Evolutionary conservation across 1,284 basidiomycete species (phyloP).

Genomic region (Cryptococcus sp.): DNA sequence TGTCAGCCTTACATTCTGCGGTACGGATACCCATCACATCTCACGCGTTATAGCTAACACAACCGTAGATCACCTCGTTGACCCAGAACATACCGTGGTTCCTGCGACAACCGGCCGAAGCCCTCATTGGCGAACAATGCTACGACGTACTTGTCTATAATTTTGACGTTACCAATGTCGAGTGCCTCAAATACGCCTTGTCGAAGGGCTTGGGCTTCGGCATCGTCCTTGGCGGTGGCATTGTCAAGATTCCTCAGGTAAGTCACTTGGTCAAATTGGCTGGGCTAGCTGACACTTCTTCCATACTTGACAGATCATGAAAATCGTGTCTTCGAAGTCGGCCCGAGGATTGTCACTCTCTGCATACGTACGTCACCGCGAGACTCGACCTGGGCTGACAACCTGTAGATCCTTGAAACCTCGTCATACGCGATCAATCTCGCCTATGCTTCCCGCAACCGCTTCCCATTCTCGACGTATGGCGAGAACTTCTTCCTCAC

Average conservation of each 20-base stretch:
- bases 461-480: slow-evolving; percentile 91
- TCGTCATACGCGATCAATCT: slow-evolving; percentile 82
- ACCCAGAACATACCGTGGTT: slow-evolving; percentile 71
- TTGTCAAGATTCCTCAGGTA: slow-evolving; percentile 96
- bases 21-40: slow-evolving; percentile 14
- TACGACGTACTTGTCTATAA: slow-evolving; percentile 88
- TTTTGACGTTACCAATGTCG: slow-evolving; percentile 75
- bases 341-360: slow-evolving; percentile 80
- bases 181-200: slow-evolving; percentile 86
- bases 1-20: slow-evolving; percentile 32
- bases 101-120: slow-evolving; percentile 74
- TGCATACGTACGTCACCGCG: slow-evolving; percentile 62
- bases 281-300: slow-evolving; percentile 55
- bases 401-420: slow-evolving; percentile 66
- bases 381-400: not conserved
- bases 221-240: slow-evolving; percentile 88
- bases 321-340: slow-evolving; percentile 62
- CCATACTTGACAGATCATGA: slow-evolving; percentile 55
- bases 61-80: slow-evolving; percentile 45
- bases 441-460: slow-evolving; percentile 78
- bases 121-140: slow-evolving; percentile 86
- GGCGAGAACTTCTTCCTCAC: slow-evolving; percentile 90
- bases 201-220: slow-evolving; percentile 92
- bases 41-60: not conserved
- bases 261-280: slow-evolving; percentile 47